These are phyloP conservation scores for Teunomyces barrocoloradensis DNA, from an alignment of 805 yeast species.

Conservation along the genomic window DNA sequence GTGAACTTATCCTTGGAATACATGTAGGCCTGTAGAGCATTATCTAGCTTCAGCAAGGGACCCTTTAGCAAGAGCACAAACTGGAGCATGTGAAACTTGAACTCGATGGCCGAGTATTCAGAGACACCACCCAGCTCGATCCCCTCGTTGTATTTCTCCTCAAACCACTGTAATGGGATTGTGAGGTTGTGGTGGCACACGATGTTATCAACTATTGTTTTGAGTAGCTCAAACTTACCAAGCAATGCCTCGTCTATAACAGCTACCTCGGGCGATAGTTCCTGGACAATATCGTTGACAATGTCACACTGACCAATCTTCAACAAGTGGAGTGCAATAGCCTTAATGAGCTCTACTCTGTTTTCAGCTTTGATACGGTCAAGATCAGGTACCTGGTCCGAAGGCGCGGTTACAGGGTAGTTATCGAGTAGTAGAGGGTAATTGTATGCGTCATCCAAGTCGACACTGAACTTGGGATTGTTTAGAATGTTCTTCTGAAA, in stretches of 20 bases:
- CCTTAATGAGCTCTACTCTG: constrained; percentile 31
- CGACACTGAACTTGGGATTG: constrained; percentile 26
- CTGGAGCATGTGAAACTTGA: constrained; percentile 42
- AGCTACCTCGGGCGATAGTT: constrained; percentile 15
- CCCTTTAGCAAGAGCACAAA: constrained; percentile 31
- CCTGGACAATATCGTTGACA: constrained; percentile 28
- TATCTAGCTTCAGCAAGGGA: constrained; percentile 13
- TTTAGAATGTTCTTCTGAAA: constrained; percentile 32
- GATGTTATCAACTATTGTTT: constrained; percentile 35
- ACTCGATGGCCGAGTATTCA: constrained; percentile 25
- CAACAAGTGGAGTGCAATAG: constrained; percentile 37
- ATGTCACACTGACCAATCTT: constrained; percentile 40
- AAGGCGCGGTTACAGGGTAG: constrained; percentile 16
- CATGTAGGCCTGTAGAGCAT: constrained; percentile 32
- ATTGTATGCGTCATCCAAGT: constrained; percentile 41
- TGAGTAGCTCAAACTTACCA: constrained; percentile 25
- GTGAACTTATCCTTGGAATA: constrained; percentile 39
- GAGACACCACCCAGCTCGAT: background rate
- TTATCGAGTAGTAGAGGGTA: constrained; percentile 33
- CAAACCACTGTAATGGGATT: constrained; percentile 34
- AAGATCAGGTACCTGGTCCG: background rate
- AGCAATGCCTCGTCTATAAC: constrained; percentile 23
- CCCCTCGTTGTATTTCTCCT: constrained; percentile 17
- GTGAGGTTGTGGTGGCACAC: constrained; percentile 29
- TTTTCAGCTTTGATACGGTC: constrained; percentile 20